Conservation (phyloP, 169 alveolate species). For the Perkinsus olseni region DNA sequence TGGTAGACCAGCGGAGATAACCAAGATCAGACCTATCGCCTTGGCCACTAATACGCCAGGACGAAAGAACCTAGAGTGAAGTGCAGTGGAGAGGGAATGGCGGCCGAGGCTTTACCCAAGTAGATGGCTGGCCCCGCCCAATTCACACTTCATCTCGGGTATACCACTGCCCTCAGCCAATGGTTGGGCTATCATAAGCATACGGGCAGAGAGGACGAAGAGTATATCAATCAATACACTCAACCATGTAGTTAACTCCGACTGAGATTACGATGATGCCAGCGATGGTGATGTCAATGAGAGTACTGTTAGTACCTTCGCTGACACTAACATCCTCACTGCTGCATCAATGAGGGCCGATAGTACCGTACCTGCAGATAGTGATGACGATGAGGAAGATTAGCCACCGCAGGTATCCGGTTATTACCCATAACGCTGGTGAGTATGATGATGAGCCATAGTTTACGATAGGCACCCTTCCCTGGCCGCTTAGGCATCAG, state of each 20-base stretch:
- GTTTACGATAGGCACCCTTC: neutral
- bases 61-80: conserved; percentile 41
- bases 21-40: conserved; percentile 41
- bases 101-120: neutral
- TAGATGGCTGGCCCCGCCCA: conserved; percentile 45
- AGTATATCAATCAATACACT: neutral
- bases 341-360: neutral
- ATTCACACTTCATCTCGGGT: conserved; percentile 56
- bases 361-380: neutral
- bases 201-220: neutral
- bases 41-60: conserved; percentile 46
- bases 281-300: neutral
- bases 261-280: neutral
- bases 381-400: neutral
- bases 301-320: neutral
- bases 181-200: neutral
- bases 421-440: neutral
- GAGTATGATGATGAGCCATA: neutral
- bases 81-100: neutral
- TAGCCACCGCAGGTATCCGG: neutral
- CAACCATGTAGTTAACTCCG: neutral
- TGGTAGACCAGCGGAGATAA: conserved; percentile 47
- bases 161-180: conserved; percentile 61
- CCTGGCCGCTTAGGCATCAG: neutral
- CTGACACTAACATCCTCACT: neutral